These are phyloP conservation scores for Neurospora pannonica DNA, from an alignment of 495 filamentous ascomycete genomes.

Conservation along the genomic window DNA sequence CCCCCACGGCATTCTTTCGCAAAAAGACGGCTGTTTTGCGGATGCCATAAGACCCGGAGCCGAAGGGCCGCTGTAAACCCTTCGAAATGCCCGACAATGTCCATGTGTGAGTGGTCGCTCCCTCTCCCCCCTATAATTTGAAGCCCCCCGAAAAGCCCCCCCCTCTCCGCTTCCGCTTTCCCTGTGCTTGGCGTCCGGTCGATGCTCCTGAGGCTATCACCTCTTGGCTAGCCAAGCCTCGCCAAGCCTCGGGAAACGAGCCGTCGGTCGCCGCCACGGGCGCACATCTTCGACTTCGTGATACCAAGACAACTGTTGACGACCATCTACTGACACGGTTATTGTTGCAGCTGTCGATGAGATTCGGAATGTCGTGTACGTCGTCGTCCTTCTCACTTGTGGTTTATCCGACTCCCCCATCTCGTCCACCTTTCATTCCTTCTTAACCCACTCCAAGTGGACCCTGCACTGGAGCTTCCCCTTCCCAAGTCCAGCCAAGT, in stretches of 20 bases:
- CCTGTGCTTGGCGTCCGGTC: not conserved
- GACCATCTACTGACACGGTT: slow-evolving; percentile 14
- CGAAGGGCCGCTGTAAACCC: slow-evolving; percentile 2
- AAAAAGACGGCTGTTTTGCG: not conserved
- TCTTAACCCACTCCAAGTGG: not conserved
- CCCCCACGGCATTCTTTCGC: not conserved
- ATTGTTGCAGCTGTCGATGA: slow-evolving; percentile 26
- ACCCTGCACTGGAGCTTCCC: not conserved
- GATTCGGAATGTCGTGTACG: slow-evolving; percentile 32
- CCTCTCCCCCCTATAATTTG: not conserved
- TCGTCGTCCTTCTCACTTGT: slow-evolving; percentile 1
- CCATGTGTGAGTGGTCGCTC: slow-evolving; percentile 15
- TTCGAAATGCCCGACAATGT: slow-evolving; percentile 21
- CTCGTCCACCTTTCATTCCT: not conserved
- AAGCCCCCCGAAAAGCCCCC: not conserved
- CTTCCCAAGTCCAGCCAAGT: not conserved
- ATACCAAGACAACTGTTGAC: not conserved
- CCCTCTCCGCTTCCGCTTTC: slow-evolving; percentile 6
- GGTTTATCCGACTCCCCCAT: not conserved
- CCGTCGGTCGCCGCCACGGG: not conserved
- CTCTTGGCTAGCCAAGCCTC: slow-evolving; percentile 26
- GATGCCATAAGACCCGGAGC: not conserved
- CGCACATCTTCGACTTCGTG: not conserved
- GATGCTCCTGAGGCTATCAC: slow-evolving; percentile 7
- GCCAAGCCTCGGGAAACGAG: slow-evolving; percentile 25